Base-by-base conservation (phyloP, 2,329 filamentous ascomycete species). In the Fusarium illudens region DNA sequence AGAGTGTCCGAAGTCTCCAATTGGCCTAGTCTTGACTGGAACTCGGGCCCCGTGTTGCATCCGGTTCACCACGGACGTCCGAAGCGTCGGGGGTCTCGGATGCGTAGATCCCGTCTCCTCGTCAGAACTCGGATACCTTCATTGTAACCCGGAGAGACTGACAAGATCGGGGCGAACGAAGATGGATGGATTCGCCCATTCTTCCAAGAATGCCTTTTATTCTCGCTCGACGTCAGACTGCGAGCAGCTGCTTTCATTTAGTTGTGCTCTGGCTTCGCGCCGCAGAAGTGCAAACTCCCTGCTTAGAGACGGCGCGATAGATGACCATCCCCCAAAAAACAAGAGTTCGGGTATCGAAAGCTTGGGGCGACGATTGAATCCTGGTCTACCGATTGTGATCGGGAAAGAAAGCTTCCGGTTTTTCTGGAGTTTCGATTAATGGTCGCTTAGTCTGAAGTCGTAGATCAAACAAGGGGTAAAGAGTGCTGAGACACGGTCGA, bases 401-500 rank as follows among this genome's bases (percentile, higher is more conserved):
- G 70, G 70, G 49, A 73, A 20, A 29, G 30, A 25, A 46, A 33
- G 50, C 17, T 66, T 51, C 65, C 70, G 70, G 53, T 60, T 39
- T 39, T 53, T 27, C 51, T 53, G 58, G 46, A 46, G 62, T 73
- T 71, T 71, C 49, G 58, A 48, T 60, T 61, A 48, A 62, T 50
- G 56, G 53, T 67, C 59, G 68, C 68, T 71, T 71, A 56, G 60
- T 59, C 65, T 58, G 39, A 52, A 60, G 64, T 60, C 59, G 62
- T 50, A 48, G 50, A 51, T 68, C 58, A 68, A 67, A 62, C 68
- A 65, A 36, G 71, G 68, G 59, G 61, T 61, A 33, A 33, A 32
- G 25, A 34, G 37, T 39, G 37, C 34, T 71, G 73, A 75, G 73
- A 75, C 73, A 20, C 29, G 22, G 62, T 58, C 72, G 59, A 75